Evolutionary conservation across 2,329 filamentous ascomycete genomes (phyloP).

Genomic region (Aspergillus uvarum): DNA sequence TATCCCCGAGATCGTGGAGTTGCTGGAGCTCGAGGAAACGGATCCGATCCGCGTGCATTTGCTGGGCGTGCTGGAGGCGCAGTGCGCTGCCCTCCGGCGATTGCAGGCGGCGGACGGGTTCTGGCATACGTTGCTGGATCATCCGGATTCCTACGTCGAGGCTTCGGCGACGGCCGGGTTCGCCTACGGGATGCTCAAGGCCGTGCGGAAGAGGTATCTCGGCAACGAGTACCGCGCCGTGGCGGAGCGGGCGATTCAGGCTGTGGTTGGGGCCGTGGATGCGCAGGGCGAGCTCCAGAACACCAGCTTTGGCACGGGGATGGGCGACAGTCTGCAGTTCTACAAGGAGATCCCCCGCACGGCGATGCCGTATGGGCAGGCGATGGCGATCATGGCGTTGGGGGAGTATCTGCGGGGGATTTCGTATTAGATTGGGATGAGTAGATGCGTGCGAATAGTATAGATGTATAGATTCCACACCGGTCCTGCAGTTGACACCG

Average conservation of each 20-base stretch:
- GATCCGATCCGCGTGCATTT: slow-evolving; percentile 60
- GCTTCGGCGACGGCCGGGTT: slow-evolving; percentile 78
- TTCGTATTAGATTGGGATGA: slow-evolving; percentile 6
- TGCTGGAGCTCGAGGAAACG: slow-evolving; percentile 59
- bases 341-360: slow-evolving; percentile 75
- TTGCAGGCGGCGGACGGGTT: slow-evolving; percentile 64
- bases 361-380: slow-evolving; percentile 81
- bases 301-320: slow-evolving; percentile 75
- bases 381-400: slow-evolving; percentile 80
- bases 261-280: slow-evolving; percentile 66
- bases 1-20: slow-evolving; percentile 77
- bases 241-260: slow-evolving; percentile 65
- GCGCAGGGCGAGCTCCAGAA: slow-evolving; percentile 68
- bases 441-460: no score
- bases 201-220: slow-evolving; percentile 68
- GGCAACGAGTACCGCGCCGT: slow-evolving; percentile 59
- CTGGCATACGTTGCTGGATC: slow-evolving; percentile 74
- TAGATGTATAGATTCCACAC: no score
- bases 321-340: slow-evolving; percentile 71
- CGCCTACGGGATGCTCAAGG: slow-evolving; percentile 76
- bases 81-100: slow-evolving; percentile 63
- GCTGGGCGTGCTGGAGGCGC: slow-evolving; percentile 61
- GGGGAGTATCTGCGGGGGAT: slow-evolving; percentile 65
- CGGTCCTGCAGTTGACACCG: no score
- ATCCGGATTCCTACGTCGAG: slow-evolving; percentile 71